A percentile compares a stretch with the other conserved stretches of the same genome.
Conservation (phyloP, 805 yeast species). For the Yarrowia sp. region DNA sequence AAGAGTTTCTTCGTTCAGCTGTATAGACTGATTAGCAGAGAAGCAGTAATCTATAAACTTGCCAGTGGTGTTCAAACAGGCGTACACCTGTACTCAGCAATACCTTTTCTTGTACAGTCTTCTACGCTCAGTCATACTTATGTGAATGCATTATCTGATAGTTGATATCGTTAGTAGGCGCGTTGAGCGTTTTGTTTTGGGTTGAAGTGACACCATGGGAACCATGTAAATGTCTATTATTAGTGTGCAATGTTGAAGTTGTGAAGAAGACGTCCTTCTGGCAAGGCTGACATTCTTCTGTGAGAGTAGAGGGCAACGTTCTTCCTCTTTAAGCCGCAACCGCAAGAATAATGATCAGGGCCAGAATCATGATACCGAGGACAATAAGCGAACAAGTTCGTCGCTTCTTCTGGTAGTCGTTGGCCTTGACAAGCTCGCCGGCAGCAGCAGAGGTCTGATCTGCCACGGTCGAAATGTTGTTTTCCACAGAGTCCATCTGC, state of each 20-base stretch:
- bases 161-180: slow-evolving; percentile 37
- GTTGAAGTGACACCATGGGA: slow-evolving; percentile 9
- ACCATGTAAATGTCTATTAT: not conserved
- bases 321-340: slow-evolving; percentile 34
- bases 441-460: slow-evolving; percentile 73
- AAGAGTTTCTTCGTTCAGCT: no score
- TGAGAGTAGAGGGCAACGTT: no score
- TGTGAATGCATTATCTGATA: slow-evolving; percentile 36
- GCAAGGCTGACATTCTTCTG: no score
- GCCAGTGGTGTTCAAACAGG: no score
- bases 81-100: no score
- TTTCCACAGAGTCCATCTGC: slow-evolving; percentile 83
- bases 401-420: slow-evolving; percentile 71
- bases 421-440: slow-evolving; percentile 73
- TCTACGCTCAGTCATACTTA: no score
- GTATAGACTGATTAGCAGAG: no score
- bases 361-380: slow-evolving; percentile 64
- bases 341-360: slow-evolving; percentile 61
- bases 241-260: slow-evolving; percentile 5
- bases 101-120: no score
- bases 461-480: slow-evolving; percentile 69
- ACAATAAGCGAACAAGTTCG: slow-evolving; percentile 78
- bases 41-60: no score
- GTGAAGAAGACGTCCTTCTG: no score
- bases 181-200: slow-evolving; percentile 27